Evolutionary conservation across 164 flowering plant species (phyloP).

Genomic region (Dillenia suffruticosa): DNA sequence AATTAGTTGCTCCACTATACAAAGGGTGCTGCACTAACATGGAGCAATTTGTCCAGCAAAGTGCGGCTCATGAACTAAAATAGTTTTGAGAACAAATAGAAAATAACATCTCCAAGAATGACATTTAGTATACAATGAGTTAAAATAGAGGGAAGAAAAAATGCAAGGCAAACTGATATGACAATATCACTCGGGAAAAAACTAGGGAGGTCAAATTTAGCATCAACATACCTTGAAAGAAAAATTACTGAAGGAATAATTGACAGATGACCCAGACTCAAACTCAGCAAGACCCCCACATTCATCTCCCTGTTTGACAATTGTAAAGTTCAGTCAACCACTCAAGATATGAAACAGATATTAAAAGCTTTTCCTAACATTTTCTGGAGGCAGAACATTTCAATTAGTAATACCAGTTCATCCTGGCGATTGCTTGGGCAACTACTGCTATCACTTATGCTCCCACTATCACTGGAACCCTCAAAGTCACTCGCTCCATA

Average conservation of each 20-base stretch:
- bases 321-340: slow-evolving; percentile 2
- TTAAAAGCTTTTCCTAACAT: not conserved
- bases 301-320: slow-evolving; percentile 72
- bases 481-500: slow-evolving; percentile 71
- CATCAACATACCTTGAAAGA: slow-evolving; percentile 77
- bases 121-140: no score
- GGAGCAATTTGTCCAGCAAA: no score
- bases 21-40: no score
- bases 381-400: not conserved
- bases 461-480: slow-evolving; percentile 78
- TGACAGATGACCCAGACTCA: slow-evolving; percentile 60
- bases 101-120: no score
- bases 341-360: not conserved
- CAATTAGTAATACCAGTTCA: slow-evolving; percentile 53
- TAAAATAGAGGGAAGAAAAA: not conserved
- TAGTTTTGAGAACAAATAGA: no score
- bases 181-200: not conserved
- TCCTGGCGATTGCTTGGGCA: slow-evolving; percentile 80
- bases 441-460: slow-evolving; percentile 82
- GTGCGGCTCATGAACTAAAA: no score
- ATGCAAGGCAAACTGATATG: not conserved
- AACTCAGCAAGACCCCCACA: slow-evolving; percentile 81
- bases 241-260: slow-evolving; percentile 95
- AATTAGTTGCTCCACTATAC: no score
- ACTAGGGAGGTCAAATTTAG: no score